Conservation (phyloP, 1,284 basidiomycete genomes). For the Boletus holoroseus region DNA sequence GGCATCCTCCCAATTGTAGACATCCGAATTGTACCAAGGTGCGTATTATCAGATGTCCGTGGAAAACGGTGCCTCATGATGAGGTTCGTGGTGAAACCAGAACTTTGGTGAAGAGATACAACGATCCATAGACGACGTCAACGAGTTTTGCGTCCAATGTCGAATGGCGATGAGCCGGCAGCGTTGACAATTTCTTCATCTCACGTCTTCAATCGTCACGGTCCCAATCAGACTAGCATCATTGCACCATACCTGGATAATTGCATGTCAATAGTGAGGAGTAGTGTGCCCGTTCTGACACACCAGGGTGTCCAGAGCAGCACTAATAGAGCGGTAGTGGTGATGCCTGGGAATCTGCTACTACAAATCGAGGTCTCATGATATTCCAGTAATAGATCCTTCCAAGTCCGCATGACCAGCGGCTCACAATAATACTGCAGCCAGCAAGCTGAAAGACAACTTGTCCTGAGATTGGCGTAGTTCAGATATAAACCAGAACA, state of each 20-base stretch:
- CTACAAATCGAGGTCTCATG: not conserved
- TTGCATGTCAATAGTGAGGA: conserved; percentile 21
- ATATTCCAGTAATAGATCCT: not conserved
- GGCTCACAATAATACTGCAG: not conserved
- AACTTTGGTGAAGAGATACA: conserved; percentile 53
- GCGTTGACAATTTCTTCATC: conserved; percentile 12
- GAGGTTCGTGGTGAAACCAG: conserved; percentile 29
- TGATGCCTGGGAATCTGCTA: not conserved
- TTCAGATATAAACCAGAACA: not conserved
- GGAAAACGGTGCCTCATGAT: conserved; percentile 17
- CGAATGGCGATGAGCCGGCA: conserved; percentile 40
- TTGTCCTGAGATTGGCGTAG: not conserved
- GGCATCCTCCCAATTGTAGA: conserved; percentile 52
- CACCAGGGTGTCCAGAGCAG: not conserved
- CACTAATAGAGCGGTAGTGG: not conserved
- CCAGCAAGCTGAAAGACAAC: not conserved
- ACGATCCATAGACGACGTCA: conserved; percentile 49
- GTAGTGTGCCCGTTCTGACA: conserved; percentile 7
- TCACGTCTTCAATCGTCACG: conserved; percentile 3
- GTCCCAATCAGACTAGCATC: conserved; percentile 14
- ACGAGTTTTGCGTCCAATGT: conserved; percentile 54
- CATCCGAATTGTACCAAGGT: conserved; percentile 50
- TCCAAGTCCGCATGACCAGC: not conserved
- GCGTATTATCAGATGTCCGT: conserved; percentile 21
- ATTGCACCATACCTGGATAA: conserved; percentile 31